Percentiles rank a stretch among this genome's conserved stretches.
Conservation (phyloP, 495 filamentous ascomycete genomes). For the Penicillium simplicissimum region DNA sequence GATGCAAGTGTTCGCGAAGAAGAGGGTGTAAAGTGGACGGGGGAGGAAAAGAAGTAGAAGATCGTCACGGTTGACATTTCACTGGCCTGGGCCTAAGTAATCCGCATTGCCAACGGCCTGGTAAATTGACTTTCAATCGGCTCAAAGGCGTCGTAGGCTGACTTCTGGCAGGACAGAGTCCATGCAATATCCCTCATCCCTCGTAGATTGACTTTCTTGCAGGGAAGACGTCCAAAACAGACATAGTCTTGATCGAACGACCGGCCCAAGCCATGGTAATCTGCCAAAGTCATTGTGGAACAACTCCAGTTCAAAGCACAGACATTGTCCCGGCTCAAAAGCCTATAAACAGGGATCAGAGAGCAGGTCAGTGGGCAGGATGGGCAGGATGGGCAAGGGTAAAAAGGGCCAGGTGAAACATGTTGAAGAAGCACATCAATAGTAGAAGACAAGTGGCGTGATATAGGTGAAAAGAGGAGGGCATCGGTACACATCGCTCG, state of each 20-base stretch:
- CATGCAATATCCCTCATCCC: too few relatives aligned
- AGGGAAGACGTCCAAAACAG: neutral
- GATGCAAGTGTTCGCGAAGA: constrained; percentile 11
- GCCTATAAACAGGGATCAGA: constrained; percentile 41
- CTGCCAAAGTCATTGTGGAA: neutral
- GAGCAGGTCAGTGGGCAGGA: constrained; percentile 1
- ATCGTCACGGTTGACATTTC: constrained; percentile 8
- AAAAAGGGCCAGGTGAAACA: constrained; percentile 15
- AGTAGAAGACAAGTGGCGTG: neutral
- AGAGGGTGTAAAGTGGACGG: constrained; percentile 1
- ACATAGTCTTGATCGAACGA: neutral
- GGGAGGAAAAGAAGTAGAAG: constrained; percentile 7
- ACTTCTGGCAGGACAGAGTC: too few relatives aligned
- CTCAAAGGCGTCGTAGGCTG: neutral
- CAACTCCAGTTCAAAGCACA: constrained; percentile 9
- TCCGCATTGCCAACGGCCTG: neutral
- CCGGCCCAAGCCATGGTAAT: constrained; percentile 2
- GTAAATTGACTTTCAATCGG: neutral
- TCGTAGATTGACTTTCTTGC: neutral
- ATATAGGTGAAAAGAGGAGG: constrained; percentile 13
- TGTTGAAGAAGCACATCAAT: constrained; percentile 22
- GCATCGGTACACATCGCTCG: constrained; percentile 45
- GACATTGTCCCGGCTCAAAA: constrained; percentile 39
- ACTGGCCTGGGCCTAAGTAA: constrained; percentile 1
- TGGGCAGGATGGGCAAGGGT: constrained; percentile 12